These are phyloP conservation scores for Podila clonocystis DNA, from an alignment of 192 early-diverging fungal species.

Conservation along the genomic window DNA sequence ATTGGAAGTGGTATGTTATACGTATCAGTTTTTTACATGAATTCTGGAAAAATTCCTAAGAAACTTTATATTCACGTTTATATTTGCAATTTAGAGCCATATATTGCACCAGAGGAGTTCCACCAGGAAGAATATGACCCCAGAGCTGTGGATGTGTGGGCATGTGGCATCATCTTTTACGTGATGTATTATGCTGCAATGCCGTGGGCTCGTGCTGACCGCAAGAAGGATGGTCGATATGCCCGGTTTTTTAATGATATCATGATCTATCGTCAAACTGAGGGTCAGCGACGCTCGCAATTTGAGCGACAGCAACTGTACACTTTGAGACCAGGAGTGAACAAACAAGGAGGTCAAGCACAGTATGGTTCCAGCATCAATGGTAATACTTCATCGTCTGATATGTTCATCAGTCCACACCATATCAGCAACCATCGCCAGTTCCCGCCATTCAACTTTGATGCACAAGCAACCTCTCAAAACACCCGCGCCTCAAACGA, in stretches of 20 bases:
- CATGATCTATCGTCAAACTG: slow-evolving; percentile 14
- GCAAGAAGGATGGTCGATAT: slow-evolving; percentile 30
- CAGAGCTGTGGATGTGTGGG: slow-evolving; percentile 62
- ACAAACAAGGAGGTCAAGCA: neutral
- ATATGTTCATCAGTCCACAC: slow-evolving; percentile 7
- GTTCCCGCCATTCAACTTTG: slow-evolving; percentile 10
- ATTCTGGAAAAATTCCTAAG: neutral
- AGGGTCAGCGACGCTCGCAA: slow-evolving; percentile 17
- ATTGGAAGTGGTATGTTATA: slow-evolving; percentile 70
- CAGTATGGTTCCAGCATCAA: neutral
- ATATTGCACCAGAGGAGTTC: slow-evolving; percentile 85
- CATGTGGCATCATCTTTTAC: slow-evolving; percentile 43
- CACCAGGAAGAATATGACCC: slow-evolving; percentile 73
- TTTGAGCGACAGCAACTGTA: slow-evolving; percentile 11
- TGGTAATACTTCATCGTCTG: neutral
- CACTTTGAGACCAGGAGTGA: neutral
- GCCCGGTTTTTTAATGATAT: slow-evolving; percentile 23
- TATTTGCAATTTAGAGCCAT: slow-evolving; percentile 63
- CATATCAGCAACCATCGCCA: slow-evolving; percentile 16
- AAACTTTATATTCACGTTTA: neutral
- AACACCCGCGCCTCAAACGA: neutral
- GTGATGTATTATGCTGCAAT: slow-evolving; percentile 46
- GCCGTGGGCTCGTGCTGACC: slow-evolving; percentile 46
- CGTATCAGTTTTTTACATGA: neutral
- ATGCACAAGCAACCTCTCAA: neutral